Percentiles rank a stretch among this genome's conserved stretches.
phyloP scores from a whole-genome alignment of 1,139 yeast genomes.

The Taphrina populina region DNA sequence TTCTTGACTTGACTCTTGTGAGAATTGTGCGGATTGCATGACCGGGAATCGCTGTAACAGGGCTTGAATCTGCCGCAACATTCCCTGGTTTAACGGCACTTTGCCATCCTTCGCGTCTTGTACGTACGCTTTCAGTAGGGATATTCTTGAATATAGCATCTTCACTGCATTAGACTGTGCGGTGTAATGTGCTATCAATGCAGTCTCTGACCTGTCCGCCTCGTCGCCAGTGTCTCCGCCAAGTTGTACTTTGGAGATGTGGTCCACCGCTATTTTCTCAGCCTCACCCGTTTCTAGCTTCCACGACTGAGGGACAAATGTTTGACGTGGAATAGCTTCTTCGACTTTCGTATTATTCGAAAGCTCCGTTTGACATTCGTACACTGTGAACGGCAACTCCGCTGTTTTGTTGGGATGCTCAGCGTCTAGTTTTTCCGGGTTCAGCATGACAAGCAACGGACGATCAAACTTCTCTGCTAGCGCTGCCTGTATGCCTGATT shows the following conservation, averaged over 20 bases:
- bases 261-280: conserved; percentile 27
- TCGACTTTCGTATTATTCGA: neutral
- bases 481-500: neutral
- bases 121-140: conserved; percentile 14
- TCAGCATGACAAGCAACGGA: conserved; percentile 1
- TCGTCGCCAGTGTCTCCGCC: neutral
- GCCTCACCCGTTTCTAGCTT: conserved; percentile 24
- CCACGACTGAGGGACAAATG: conserved; percentile 5
- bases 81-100: neutral
- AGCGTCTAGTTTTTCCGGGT: neutral
- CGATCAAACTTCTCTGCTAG: conserved; percentile 7
- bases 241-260: conserved; percentile 11
- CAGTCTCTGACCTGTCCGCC: neutral
- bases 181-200: conserved; percentile 1
- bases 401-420: neutral
- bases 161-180: conserved; percentile 20
- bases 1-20: conserved; percentile 2
- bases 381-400: conserved; percentile 15
- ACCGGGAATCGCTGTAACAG: conserved; percentile 18
- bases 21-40: conserved; percentile 9
- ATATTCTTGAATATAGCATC: conserved; percentile 3
- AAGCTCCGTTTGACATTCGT: conserved; percentile 6
- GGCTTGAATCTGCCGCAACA: conserved; percentile 9
- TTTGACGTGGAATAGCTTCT: neutral
- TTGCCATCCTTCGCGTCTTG: conserved; percentile 2